Evolutionary conservation across 768 basidiomycete species (phyloP), one percentile per base, ranked within the genome.

Genomic region (Holtermannia corniformis): DNA sequence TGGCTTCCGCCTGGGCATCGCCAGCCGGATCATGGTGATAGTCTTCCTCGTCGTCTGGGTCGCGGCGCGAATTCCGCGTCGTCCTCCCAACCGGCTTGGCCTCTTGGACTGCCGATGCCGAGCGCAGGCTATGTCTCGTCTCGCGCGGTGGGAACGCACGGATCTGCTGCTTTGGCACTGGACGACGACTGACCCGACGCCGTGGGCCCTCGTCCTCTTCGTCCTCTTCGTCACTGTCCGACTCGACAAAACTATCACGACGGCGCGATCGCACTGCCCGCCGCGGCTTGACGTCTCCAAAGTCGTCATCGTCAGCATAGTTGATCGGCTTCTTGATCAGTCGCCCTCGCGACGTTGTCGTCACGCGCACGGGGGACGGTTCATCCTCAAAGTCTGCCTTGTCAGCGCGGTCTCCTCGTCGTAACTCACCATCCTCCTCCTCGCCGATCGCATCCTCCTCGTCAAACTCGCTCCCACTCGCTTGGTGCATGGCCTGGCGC

Each of bases 11-110:
- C 32, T 37, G 10, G 10, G 16, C 16, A 7, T 7, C 16, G 16
- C 16, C 16, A 7, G 7, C 10, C 7, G 7, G 7, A 7, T 37
- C 32, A n/a, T n/a, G n/a, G 10, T 37, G 10, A 16, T 37, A 37
- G 21, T 47, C 53, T 41, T 59, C 55, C 21, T 63, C 62, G 41
- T 66, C 62, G 7, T 64, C 63, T 2, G 61, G 59, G 25, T 60
- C 59, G 10, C 55, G 27, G 4, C 49, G 50, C 14, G 52, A 16
- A 22, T 54, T 55, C 4, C 47, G 42, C 5, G 54, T 11, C 2
- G 43, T 37, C 13, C 66, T 41, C 13, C 62, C 51, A 21, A 26
- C 28, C 47, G 58, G 53, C 14, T 58, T 47, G 26, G 63, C 14
- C 20, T 50, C 0, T 25, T 46, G 21, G 58, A 43, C n/a, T 44